phyloP scores from a whole-genome alignment of 306 rosid genomes.

The Alnus rubra region DNA sequence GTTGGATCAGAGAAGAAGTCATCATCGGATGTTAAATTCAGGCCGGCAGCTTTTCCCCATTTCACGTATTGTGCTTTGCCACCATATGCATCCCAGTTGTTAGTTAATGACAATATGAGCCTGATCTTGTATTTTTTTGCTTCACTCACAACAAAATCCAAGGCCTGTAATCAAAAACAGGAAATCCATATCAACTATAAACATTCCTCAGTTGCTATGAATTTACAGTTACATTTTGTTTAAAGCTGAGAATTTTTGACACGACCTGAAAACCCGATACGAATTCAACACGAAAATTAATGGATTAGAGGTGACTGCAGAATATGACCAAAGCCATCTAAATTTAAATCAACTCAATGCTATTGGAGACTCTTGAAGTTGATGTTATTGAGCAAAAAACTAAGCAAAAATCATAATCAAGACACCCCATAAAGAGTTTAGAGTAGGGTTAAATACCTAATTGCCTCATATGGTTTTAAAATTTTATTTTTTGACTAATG shows the following conservation, averaged over 20 bases:
- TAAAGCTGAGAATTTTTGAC: no score
- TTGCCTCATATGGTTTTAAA: no score
- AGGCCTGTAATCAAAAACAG: constrained; percentile 48
- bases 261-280: no score
- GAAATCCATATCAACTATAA: constrained; percentile 11
- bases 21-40: constrained; percentile 78
- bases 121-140: constrained; percentile 84
- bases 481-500: no score
- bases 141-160: constrained; percentile 90
- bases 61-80: constrained; percentile 93
- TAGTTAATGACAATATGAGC: constrained; percentile 69
- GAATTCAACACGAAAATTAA: no score
- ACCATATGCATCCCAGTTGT: constrained; percentile 98
- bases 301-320: neutral
- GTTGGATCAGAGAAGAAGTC: constrained; percentile 85
- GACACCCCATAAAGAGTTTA: neutral
- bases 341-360: neutral
- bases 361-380: neutral
- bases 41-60: constrained; percentile 92
- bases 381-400: neutral
- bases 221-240: neutral
- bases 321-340: neutral
- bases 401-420: neutral
- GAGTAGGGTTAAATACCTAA: no score
- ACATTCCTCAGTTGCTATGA: neutral